Evolutionary conservation across 2,329 filamentous ascomycete genomes (phyloP).

Genomic region (Colletotrichum tropicale): DNA sequence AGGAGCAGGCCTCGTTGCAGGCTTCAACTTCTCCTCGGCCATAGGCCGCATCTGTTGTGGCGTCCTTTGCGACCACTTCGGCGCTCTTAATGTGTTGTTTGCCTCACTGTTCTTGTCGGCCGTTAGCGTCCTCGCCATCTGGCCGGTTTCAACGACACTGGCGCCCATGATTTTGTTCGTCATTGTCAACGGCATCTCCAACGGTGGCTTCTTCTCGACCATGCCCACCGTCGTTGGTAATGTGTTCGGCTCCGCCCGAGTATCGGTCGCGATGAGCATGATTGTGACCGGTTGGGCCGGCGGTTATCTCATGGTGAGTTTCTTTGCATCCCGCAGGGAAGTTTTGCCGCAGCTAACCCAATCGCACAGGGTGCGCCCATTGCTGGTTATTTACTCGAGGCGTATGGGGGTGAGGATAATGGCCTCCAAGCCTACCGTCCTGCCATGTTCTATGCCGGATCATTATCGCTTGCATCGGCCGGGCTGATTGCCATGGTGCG

Average conservation of each 20-base stretch:
- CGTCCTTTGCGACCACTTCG: conserved; percentile 56
- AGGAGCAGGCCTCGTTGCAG: conserved; percentile 63
- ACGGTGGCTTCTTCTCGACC: conserved; percentile 67
- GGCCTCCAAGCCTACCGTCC: conserved; percentile 60
- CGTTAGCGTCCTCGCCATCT: conserved; percentile 63
- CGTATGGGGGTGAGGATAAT: conserved; percentile 53
- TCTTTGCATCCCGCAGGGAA: background rate
- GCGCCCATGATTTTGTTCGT: conserved; percentile 61
- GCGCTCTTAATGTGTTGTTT: conserved; percentile 60
- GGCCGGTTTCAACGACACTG: conserved; percentile 62
- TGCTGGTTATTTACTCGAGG: conserved; percentile 62
- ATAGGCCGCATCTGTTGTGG: conserved; percentile 61
- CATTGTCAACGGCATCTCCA: conserved; percentile 63
- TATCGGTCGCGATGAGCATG: conserved; percentile 65
- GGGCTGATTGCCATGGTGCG: conserved; percentile 46
- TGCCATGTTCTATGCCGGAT: conserved; percentile 67
- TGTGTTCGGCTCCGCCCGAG: conserved; percentile 59
- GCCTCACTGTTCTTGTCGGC: conserved; percentile 55
- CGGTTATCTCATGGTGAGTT: conserved; percentile 62
- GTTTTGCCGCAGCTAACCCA: background rate
- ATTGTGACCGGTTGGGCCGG: conserved; percentile 64
- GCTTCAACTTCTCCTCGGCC: conserved; percentile 65
- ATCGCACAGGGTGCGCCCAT: conserved; percentile 54
- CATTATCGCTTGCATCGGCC: conserved; percentile 50
- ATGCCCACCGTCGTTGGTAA: conserved; percentile 68